Conservation (phyloP, 2,329 filamentous ascomycete species). For the Chaetomium sp. region DNA sequence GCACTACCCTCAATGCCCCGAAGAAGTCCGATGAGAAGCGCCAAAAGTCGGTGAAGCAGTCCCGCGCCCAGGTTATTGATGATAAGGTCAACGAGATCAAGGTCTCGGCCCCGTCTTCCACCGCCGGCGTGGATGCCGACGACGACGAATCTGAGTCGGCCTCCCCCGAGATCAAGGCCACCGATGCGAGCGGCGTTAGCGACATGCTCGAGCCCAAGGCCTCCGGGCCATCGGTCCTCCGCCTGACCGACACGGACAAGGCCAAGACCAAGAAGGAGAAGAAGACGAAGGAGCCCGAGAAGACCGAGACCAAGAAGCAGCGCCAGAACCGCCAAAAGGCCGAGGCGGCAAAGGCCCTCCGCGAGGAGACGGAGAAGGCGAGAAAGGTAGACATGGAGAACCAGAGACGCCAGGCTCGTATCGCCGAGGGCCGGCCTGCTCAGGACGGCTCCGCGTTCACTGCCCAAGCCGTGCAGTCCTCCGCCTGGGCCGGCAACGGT, state of each 20-base stretch:
- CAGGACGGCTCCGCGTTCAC: slow-evolving; percentile 67
- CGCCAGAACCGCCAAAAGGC: slow-evolving; percentile 86
- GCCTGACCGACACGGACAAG: slow-evolving; percentile 63
- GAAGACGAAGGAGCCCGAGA: slow-evolving; percentile 54
- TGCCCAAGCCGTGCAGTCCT: slow-evolving; percentile 33
- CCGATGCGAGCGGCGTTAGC: slow-evolving; percentile 62
- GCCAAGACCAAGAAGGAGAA: slow-evolving; percentile 48
- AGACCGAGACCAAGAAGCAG: slow-evolving; percentile 86
- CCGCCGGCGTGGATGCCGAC: slow-evolving; percentile 68
- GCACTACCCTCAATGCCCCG: slow-evolving; percentile 50
- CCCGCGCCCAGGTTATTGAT: slow-evolving; percentile 48
- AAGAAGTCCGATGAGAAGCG: slow-evolving; percentile 56
- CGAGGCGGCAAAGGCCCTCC: slow-evolving; percentile 67
- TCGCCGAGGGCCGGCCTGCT: slow-evolving; percentile 73
- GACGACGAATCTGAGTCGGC: slow-evolving; percentile 68
- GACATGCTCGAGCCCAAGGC: slow-evolving; percentile 77
- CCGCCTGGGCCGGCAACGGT: slow-evolving; percentile 34
- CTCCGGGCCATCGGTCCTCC: slow-evolving; percentile 66
- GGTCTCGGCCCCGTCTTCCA: slow-evolving; percentile 60
- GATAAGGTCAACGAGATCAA: slow-evolving; percentile 38
- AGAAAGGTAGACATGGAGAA: slow-evolving; percentile 72
- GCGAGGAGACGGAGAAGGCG: slow-evolving; percentile 71
- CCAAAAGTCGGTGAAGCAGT: slow-evolving; percentile 65
- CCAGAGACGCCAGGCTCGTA: slow-evolving; percentile 73
- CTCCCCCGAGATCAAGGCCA: slow-evolving; percentile 56